These are phyloP conservation scores for Diaporthe vaccinii DNA, from an alignment of 2,329 filamentous ascomycete genomes.

Conservation along the genomic window DNA sequence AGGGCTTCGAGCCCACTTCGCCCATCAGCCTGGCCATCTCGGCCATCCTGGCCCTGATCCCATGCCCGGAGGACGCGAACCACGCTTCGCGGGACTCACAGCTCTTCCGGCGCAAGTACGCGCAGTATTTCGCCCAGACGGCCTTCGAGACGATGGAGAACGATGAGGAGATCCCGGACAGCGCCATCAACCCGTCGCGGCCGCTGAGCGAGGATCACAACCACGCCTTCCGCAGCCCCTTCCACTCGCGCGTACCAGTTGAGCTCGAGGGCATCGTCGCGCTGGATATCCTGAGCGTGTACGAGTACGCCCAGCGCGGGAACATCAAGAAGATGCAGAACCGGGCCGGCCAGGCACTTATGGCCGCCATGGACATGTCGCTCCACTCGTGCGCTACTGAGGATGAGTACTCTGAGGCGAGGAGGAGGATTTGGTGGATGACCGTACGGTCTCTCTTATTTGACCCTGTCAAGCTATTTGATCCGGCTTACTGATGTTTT, in stretches of 20 bases:
- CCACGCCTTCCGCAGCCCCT: constrained; percentile 52
- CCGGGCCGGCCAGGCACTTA: constrained; percentile 61
- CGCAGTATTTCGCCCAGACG: constrained; percentile 62
- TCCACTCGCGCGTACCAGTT: constrained; percentile 59
- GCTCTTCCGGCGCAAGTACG: constrained; percentile 59
- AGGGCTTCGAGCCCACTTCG: constrained; percentile 36
- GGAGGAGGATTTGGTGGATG: constrained; percentile 66
- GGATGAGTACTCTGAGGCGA: constrained; percentile 59
- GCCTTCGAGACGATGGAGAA: constrained; percentile 63
- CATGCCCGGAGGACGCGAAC: constrained; percentile 50
- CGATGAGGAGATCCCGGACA: constrained; percentile 62
- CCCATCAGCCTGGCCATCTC: constrained; percentile 43
- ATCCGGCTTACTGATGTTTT: background rate
- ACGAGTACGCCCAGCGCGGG: constrained; percentile 66
- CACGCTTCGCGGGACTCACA: constrained; percentile 55
- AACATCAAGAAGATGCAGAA: constrained; percentile 66
- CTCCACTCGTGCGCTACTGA: constrained; percentile 57
- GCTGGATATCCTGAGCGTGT: constrained; percentile 62
- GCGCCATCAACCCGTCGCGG: constrained; percentile 57
- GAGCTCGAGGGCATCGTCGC: constrained; percentile 64
- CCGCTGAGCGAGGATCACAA: constrained; percentile 56
- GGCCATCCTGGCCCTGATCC: constrained; percentile 43
- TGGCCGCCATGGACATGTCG: constrained; percentile 59
- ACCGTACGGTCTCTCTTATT: constrained; percentile 51
- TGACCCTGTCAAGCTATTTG: background rate